A percentile compares a stretch with the other conserved stretches of the same genome.
Evolutionary conservation across 192 early-diverging fungal species (phyloP).

Genomic region (Backusella liffmaniae): DNA sequence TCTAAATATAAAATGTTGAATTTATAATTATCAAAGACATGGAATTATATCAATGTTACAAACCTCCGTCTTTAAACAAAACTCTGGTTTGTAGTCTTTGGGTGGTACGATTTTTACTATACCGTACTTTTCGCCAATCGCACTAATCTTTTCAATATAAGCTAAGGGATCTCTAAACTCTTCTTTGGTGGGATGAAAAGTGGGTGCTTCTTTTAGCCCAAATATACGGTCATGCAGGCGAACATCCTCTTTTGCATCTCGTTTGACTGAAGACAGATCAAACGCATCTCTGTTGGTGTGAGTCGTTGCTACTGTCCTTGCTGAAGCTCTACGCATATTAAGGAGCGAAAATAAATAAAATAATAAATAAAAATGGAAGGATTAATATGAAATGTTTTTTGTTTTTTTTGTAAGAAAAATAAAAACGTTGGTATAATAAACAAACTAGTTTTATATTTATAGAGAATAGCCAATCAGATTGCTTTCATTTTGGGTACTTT

Average conservation of each 20-base stretch:
- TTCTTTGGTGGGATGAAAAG: constrained; percentile 75
- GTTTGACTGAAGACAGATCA: constrained; percentile 15
- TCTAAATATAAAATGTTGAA: constrained; percentile 41
- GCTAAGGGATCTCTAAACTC: constrained; percentile 84
- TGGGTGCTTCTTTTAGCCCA: constrained; percentile 73
- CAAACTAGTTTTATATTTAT: constrained; percentile 3
- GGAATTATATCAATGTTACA: constrained; percentile 7
- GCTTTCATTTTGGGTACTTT: background rate
- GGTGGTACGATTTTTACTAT: constrained; percentile 95
- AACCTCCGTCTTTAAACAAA: constrained; percentile 82
- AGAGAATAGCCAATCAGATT: background rate
- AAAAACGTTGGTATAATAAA: background rate
- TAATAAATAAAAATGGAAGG: constrained; percentile 11
- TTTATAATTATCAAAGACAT: background rate
- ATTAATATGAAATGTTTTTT: constrained; percentile 1
- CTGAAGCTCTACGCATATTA: constrained; percentile 13
- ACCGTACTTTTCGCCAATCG: constrained; percentile 75
- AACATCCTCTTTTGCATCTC: background rate
- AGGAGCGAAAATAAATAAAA: constrained; percentile 10
- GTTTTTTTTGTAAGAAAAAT: background rate
- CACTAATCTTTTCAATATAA: constrained; percentile 82
- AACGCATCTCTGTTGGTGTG: constrained; percentile 2
- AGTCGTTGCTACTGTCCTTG: background rate
- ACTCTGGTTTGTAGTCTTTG: constrained; percentile 77
- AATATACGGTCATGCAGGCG: constrained; percentile 39